Percentiles rank a stretch among this genome's conserved stretches.
phyloP scores from a whole-genome alignment of 306 rosid genomes.

The Neltuma alba region DNA sequence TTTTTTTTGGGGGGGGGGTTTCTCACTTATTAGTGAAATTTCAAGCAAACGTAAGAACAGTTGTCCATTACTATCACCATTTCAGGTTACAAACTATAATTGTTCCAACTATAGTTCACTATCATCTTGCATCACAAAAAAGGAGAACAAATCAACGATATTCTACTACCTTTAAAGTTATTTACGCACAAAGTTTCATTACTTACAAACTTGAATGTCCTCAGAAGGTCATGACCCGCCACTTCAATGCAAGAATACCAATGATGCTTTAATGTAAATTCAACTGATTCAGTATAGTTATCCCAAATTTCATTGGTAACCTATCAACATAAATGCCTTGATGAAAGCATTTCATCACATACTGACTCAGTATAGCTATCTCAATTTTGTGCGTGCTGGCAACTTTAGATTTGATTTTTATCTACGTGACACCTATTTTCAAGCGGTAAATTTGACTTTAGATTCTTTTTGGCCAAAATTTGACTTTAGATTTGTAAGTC shows the following conservation, averaged over 20 bases:
- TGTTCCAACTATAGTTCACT: neutral
- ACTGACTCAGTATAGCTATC: neutral
- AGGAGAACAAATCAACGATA: neutral
- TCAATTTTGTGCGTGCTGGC: neutral
- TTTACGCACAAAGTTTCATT: neutral
- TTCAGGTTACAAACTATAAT: neutral
- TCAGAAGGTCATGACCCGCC: neutral
- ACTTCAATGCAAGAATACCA: neutral
- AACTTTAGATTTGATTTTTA: too few relatives aligned
- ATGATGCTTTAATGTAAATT: neutral
- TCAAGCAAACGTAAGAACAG: neutral
- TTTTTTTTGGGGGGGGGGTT: too few relatives aligned
- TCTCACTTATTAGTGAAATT: neutral
- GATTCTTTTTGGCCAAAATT: neutral
- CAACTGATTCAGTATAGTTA: neutral
- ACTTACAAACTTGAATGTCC: neutral
- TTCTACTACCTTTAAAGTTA: neutral
- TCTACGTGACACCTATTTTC: too few relatives aligned
- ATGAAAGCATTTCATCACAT: neutral
- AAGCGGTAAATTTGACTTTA: neutral
- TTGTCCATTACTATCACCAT: neutral
- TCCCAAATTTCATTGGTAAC: neutral
- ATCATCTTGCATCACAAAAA: neutral
- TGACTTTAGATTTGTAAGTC: neutral
- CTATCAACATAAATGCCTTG: neutral